phyloP scores from a whole-genome alignment of 169 alveolate genomes.

The Prorocentrum cordatum region DNA sequence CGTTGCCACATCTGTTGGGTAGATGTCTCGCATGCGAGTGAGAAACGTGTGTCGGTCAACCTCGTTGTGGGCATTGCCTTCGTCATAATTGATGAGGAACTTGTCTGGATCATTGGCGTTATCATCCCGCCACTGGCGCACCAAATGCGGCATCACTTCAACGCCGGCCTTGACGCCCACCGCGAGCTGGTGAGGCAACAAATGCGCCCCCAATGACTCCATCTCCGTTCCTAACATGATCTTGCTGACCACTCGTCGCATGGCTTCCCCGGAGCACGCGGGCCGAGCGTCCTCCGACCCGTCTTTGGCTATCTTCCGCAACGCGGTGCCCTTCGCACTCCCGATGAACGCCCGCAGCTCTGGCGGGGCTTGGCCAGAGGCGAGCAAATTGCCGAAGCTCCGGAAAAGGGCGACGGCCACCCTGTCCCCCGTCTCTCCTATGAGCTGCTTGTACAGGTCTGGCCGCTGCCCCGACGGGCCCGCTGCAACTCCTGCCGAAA shows the following conservation, averaged over 20 bases:
- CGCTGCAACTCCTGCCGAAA: no score
- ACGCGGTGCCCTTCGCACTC: background rate
- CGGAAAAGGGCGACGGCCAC: no score
- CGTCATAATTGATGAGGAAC: background rate
- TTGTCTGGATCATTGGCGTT: background rate
- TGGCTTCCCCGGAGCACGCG: background rate
- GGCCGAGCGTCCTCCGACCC: constrained; percentile 2
- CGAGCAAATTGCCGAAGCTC: background rate
- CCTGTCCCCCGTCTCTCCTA: no score
- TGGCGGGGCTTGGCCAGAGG: background rate
- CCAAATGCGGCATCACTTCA: background rate
- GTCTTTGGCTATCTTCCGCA: background rate
- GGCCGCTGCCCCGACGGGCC: no score
- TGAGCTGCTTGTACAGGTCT: no score
- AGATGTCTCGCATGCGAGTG: constrained; percentile 17
- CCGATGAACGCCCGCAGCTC: background rate
- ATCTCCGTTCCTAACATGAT: background rate
- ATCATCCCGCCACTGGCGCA: background rate
- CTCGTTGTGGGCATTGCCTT: constrained; percentile 21
- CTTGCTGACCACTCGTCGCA: constrained; percentile 16
- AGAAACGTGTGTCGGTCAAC: constrained; percentile 8
- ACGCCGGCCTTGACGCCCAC: background rate
- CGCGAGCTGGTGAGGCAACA: constrained; percentile 5
- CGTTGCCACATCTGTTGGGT: background rate
- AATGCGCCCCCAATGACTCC: background rate